Evolutionary conservation across 306 rosid species (phyloP), one percentile per base, ranked within the genome.

Genomic region (Cucumis sativus): DNA sequence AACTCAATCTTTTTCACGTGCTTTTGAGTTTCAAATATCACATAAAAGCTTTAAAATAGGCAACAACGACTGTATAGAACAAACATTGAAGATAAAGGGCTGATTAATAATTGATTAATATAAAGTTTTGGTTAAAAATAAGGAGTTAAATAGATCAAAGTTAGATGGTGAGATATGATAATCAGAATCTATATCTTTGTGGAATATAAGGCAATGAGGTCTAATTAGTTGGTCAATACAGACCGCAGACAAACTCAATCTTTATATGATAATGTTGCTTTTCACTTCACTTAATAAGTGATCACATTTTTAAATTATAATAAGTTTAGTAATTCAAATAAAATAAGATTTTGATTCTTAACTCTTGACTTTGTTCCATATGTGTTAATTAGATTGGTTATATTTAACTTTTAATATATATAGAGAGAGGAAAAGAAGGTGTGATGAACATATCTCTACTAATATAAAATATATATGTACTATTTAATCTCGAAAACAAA

Each of bases 241-340:
- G 3, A 45, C 56, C 54, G 35, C 75, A 69, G 75, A 69, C 75
- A 69, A 47, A 12, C 75, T 69, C 75, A 69, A 69, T 69, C 75
- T 45, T n/a, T 12, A 11, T 69, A 12, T 1, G 75, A 69, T 69
- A 69, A 21, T 14, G 21, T 45, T 69, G 75, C 58, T 40, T 28
- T 28, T 69, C 75, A 43, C 57, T 67, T 67, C 54, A 39, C 73
- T 40, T 67, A 6, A n/a, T 67, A 10, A 9, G 17, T 6, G 33
- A 5, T 67, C n/a, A 18, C 2, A 5, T 15, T 58, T 30, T 30
- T 30, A 0, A 16, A 33, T 33, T 2, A 28, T 28, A 40, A 20
- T 68, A 7, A 33, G 13, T 12, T 3, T 61, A 61, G 8, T 1
- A 52, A 47, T 47, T 17, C 57, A 52, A 52, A 16, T 6, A 52